Evolutionary conservation across 345 rosid species (phyloP).

Genomic region (Salix brachista): DNA sequence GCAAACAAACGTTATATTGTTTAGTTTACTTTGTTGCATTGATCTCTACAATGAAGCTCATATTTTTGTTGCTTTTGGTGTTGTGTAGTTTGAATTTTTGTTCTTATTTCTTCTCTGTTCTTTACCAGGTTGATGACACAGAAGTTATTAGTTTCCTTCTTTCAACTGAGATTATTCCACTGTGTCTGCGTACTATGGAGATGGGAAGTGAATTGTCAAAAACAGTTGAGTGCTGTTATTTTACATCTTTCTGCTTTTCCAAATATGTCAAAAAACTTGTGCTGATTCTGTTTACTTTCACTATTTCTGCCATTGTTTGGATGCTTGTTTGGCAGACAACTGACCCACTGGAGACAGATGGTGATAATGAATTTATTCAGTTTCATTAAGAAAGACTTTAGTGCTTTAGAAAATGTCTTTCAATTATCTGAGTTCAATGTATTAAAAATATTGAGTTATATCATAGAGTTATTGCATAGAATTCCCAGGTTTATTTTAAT

Average conservation of each 20-base stretch:
- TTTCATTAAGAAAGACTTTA: background rate
- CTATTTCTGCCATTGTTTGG: background rate
- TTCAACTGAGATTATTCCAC: slow-evolving; percentile 86
- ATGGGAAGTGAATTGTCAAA: slow-evolving; percentile 98
- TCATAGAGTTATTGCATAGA: background rate
- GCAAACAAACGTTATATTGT: background rate
- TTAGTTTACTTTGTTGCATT: background rate
- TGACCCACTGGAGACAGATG: background rate
- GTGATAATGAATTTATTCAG: background rate
- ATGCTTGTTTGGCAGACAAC: background rate
- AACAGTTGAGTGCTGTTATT: slow-evolving; percentile 60
- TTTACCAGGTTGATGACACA: slow-evolving; percentile 84
- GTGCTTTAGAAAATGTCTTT: background rate
- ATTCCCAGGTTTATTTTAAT: background rate
- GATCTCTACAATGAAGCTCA: background rate
- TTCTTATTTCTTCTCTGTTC: background rate
- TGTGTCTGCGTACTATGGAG: slow-evolving; percentile 96
- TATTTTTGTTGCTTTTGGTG: background rate
- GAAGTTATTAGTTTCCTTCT: slow-evolving; percentile 97
- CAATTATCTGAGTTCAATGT: background rate
- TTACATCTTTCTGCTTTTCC: background rate
- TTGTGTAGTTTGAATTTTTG: background rate
- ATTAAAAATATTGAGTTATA: background rate
- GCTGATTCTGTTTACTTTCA: background rate
- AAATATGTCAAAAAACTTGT: background rate